Conservation (phyloP, 164 flowering plant genomes). For the Tinospora cordifolia region DNA sequence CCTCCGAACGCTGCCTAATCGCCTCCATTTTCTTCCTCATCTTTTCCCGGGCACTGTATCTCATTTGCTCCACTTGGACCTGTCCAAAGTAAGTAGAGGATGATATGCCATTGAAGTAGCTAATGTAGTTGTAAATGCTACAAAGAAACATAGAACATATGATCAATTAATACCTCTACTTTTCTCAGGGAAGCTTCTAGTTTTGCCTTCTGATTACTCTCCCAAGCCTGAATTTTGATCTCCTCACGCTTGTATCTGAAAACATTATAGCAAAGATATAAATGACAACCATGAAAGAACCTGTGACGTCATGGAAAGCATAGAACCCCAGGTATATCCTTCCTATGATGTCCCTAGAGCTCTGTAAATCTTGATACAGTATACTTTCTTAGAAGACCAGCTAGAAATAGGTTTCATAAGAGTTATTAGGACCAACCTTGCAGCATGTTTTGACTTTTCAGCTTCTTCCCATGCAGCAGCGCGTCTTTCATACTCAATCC, state of each 20-base stretch:
- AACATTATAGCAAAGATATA: too few relatives aligned
- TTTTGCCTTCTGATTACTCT: conserved; percentile 76
- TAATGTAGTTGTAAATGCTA: too few relatives aligned
- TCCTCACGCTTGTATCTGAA: conserved; percentile 74
- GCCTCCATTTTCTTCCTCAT: conserved; percentile 64
- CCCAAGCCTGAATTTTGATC: conserved; percentile 83
- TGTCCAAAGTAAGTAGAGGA: conserved; percentile 12
- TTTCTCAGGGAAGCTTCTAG: conserved; percentile 77
- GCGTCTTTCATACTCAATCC: conserved; percentile 53
- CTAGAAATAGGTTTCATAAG: background rate
- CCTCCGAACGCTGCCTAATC: conserved; percentile 62
- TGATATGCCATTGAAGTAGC: background rate
- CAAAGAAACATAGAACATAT: too few relatives aligned
- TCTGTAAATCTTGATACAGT: background rate
- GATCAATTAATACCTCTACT: conserved; percentile 50
- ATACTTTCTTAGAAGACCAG: background rate
- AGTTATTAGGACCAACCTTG: conserved; percentile 44
- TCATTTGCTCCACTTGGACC: conserved; percentile 74
- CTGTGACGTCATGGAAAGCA: too few relatives aligned
- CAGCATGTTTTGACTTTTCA: conserved; percentile 72
- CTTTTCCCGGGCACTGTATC: conserved; percentile 53
- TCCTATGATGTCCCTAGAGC: too few relatives aligned
- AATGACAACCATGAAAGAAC: too few relatives aligned
- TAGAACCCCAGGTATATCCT: too few relatives aligned
- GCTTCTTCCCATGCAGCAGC: conserved; percentile 94